Percentiles rank a stretch among this genome's conserved stretches.
phyloP scores from a whole-genome alignment of 2,329 filamentous ascomycete genomes.

The Alternaria gaisen region DNA sequence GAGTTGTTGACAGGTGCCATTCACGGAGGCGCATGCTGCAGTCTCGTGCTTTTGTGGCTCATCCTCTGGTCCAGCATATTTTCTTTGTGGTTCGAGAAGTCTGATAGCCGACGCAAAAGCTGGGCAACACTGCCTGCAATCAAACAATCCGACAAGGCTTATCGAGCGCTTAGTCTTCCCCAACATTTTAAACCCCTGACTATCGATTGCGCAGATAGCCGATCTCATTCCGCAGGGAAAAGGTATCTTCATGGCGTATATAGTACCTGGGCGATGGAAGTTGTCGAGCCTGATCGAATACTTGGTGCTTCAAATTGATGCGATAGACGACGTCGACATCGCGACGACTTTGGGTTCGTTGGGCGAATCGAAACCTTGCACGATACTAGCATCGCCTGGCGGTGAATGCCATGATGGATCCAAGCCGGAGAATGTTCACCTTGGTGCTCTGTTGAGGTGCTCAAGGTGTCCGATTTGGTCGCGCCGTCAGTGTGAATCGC shows the following conservation, averaged over 20 bases:
- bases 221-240: background rate
- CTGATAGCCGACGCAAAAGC: background rate
- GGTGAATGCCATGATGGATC: background rate
- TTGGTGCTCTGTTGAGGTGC: background rate
- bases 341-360: background rate
- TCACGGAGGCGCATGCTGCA: background rate
- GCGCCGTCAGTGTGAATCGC: background rate
- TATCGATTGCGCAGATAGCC: background rate
- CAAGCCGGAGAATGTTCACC: background rate
- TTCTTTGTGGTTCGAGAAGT: background rate
- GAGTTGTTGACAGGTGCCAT: background rate
- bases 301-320: background rate
- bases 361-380: background rate
- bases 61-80: background rate
- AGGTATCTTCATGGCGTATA: too few relatives aligned
- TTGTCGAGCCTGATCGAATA: background rate
- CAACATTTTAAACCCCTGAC: background rate
- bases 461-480: background rate
- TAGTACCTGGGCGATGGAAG: background rate
- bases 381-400: background rate
- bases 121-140: background rate
- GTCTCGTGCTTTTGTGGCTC: background rate
- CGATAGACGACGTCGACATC: background rate
- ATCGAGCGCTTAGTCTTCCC: background rate
- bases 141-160: background rate